Conservation (phyloP, 1,139 yeast species). For the Suhomyces yuchorum region DNA sequence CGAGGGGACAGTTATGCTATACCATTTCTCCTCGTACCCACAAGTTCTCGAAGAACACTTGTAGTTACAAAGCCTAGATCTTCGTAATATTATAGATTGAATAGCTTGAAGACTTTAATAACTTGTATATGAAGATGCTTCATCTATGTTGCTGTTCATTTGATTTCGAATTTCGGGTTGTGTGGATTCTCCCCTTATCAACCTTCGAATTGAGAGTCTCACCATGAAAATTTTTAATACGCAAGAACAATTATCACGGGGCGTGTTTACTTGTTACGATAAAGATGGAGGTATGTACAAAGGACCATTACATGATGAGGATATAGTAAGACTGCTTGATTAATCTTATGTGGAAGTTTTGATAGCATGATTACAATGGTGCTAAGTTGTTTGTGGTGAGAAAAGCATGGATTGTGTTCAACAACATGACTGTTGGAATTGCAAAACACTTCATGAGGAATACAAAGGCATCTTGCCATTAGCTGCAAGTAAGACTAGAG, state of each 20-base stretch:
- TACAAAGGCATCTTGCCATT: neutral
- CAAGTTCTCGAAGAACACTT: too few relatives aligned
- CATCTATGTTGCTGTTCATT: too few relatives aligned
- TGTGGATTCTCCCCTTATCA: neutral
- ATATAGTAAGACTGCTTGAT: neutral
- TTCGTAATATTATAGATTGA: too few relatives aligned
- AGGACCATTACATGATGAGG: neutral
- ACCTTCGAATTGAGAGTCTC: neutral
- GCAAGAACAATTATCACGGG: slow-evolving; percentile 11
- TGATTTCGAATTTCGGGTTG: neutral
- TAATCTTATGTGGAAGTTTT: neutral
- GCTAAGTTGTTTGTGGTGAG: neutral
- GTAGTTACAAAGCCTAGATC: too few relatives aligned
- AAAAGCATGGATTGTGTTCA: neutral
- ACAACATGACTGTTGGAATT: neutral
- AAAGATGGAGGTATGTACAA: slow-evolving; percentile 14
- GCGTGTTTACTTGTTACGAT: slow-evolving; percentile 10
- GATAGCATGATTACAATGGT: neutral
- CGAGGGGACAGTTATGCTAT: too few relatives aligned
- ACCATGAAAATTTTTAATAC: slow-evolving; percentile 13
- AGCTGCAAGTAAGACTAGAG: neutral
- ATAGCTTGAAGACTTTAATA: too few relatives aligned
- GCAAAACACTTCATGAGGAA: neutral
- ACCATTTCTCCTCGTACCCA: too few relatives aligned
- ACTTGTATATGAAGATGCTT: too few relatives aligned